Conservation (phyloP, 2,329 filamentous ascomycete genomes). For the Lasiodiplodia theobromae region DNA sequence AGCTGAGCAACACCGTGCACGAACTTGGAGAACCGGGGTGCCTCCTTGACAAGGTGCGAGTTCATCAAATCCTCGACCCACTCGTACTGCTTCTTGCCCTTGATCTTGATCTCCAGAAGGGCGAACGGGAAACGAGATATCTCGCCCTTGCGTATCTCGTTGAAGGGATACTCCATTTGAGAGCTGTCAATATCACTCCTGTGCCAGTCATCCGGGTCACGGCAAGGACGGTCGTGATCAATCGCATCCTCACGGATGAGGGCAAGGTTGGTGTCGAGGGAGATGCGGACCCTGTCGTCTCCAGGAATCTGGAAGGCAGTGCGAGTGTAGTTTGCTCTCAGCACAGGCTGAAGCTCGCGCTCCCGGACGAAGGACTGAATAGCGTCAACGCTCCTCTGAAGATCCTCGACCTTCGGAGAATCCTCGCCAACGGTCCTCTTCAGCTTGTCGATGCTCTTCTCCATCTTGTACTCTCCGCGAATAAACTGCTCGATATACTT, state of each 20-base stretch:
- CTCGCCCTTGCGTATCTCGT: constrained; percentile 86
- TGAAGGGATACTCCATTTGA: constrained; percentile 86
- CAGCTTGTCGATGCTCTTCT: constrained; percentile 89
- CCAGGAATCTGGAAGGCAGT: constrained; percentile 96
- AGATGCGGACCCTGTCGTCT: constrained; percentile 88
- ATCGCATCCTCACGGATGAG: constrained; percentile 81
- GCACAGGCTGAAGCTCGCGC: constrained; percentile 79
- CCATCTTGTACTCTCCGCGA: constrained; percentile 86
- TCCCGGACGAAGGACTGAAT: constrained; percentile 83
- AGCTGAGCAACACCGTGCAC: constrained; percentile 90
- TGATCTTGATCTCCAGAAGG: constrained; percentile 89
- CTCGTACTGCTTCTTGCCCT: constrained; percentile 71
- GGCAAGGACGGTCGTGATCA: constrained; percentile 83
- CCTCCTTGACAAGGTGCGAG: constrained; percentile 89
- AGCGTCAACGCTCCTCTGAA: constrained; percentile 74
- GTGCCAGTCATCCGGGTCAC: constrained; percentile 89
- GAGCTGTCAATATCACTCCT: constrained; percentile 85
- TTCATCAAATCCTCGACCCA: constrained; percentile 94
- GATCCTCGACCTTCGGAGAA: constrained; percentile 69
- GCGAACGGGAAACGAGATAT: constrained; percentile 90
- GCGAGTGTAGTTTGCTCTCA: constrained; percentile 91
- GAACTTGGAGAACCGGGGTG: constrained; percentile 94
- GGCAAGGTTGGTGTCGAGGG: constrained; percentile 89
- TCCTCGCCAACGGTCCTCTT: constrained; percentile 74
- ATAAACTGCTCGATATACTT: constrained; percentile 92